Evolutionary conservation across 2,329 filamentous ascomycete species (phyloP), one percentile per base, ranked within the genome.

Genomic region (Trichophaea hybrida): DNA sequence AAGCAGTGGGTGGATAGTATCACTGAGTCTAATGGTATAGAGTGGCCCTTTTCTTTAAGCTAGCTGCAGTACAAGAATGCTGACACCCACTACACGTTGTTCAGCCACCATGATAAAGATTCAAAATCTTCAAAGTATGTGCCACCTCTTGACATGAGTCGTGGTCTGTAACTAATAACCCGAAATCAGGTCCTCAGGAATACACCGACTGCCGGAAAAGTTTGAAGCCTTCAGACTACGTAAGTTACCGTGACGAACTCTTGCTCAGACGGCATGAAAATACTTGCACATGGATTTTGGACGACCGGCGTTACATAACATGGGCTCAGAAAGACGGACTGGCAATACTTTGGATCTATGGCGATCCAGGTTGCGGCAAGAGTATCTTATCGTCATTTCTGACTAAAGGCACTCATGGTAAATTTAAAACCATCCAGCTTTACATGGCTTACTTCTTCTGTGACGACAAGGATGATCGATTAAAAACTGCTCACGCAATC

Each of bases 381-480:
- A 63, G 49, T 6, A 34, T 55, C 40, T 13, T 63, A 6, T 33
- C 59, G 6, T 7, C 49, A 52, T 31, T 52, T 52, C 31, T 52
- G 15, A 6, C 44, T n/a, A n/a, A n/a, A n/a, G n/a, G n/a, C n/a
- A n/a, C n/a, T n/a, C n/a, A n/a, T n/a, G n/a, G n/a, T n/a, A n/a
- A n/a, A n/a, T n/a, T n/a, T n/a, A n/a, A n/a, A n/a, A n/a, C n/a
- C n/a, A n/a, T n/a, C n/a, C n/a, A n/a, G n/a, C n/a, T n/a, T n/a
- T n/a, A n/a, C n/a, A n/a, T 61, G 34, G 57, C 59, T 10, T 61
- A 46, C 35, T 56, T 59, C 34, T 59, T 61, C 57, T 56, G 57
- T 46, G 56, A 61, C 49, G 46, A 61, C 15, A 61, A 59, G 35
- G 50, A 49, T 13, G 7, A 53, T 6, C 40, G 55, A 37, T 44